Conservation (phyloP, 768 basidiomycete species). For the Clathrus columnatus region DNA sequence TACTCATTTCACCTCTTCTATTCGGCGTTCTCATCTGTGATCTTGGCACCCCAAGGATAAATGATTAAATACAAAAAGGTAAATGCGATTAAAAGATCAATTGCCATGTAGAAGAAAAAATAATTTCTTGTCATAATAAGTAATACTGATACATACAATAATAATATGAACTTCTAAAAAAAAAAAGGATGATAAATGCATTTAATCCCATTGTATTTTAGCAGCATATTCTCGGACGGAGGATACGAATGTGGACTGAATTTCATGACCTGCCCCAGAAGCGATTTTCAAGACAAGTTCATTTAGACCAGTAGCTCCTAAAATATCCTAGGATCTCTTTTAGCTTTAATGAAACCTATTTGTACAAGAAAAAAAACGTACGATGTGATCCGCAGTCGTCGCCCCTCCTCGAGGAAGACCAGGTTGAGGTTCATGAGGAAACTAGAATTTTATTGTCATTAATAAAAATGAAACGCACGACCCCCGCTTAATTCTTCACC, state of each 20-base stretch:
- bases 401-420: constrained; percentile 83
- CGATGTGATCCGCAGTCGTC: constrained; percentile 86
- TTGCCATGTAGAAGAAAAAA: no score
- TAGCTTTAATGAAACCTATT: neutral
- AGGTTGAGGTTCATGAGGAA: constrained; percentile 68
- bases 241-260: constrained; percentile 64
- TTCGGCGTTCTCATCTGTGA: no score
- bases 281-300: constrained; percentile 88
- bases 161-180: no score
- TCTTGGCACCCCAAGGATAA: no score
- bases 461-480: neutral
- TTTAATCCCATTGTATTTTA: constrained; percentile 71
- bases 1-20: no score
- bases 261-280: constrained; percentile 68
- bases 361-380: constrained; percentile 32
- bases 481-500: constrained; percentile 35
- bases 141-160: no score
- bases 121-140: no score
- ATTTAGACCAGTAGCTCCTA: constrained; percentile 72
- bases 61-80: no score
- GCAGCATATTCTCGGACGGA: constrained; percentile 67
- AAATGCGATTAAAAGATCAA: no score
- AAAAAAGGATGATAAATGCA: no score
- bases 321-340: constrained; percentile 16
- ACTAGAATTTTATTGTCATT: constrained; percentile 29